Evolutionary conservation across 1,284 basidiomycete species (phyloP), one percentile per base, ranked within the genome.

Genomic region (Ceratobasidium sp.): DNA sequence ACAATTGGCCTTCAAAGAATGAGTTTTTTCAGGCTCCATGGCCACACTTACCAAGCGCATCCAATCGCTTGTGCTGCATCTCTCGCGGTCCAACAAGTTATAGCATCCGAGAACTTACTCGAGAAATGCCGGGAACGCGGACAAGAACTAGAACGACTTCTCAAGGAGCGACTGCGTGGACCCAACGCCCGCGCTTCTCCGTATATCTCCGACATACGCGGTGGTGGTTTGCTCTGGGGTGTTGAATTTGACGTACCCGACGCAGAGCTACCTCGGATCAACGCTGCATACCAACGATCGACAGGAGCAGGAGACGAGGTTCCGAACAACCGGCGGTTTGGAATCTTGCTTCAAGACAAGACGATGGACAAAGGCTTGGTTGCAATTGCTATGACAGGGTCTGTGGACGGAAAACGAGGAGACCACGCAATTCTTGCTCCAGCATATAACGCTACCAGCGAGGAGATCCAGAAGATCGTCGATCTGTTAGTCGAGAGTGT

Each of bases 1-100:
- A 19, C 44, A 57, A 36, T 29, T 36, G 22, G 47, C 4, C 17
- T 41, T 8, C 27, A 14, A 22, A 22, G 41, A 36, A 67, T 1
- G 77, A 76, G 22, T 81, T 27, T 9, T 22, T 80, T 57, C 72
- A 92, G 80, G 69, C 69, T 72, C 22, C 93, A 95, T 80, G 94
- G 94, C 0, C 93, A 95, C 81, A 96, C 94, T 0, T 96, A 94
- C 81, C 93, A 95, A 85, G 89, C 87, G 5, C 89, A 93, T 80
- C 93, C 93, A 0, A 80, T 93, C 62, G 87, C 91, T 1, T 93
- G 91, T 77, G 91, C 91, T 0, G 93, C 93, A 14, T 86, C 93
- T 8, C 85, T 95, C 36, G 93, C 93, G 0, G 94, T 96, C 45
- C 91, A 94, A 79, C 85, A 88, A 57, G 90, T 93, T 57, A 90